These are phyloP conservation scores for Dryas octopetala DNA, from an alignment of 306 rosid species.

Conservation along the genomic window DNA sequence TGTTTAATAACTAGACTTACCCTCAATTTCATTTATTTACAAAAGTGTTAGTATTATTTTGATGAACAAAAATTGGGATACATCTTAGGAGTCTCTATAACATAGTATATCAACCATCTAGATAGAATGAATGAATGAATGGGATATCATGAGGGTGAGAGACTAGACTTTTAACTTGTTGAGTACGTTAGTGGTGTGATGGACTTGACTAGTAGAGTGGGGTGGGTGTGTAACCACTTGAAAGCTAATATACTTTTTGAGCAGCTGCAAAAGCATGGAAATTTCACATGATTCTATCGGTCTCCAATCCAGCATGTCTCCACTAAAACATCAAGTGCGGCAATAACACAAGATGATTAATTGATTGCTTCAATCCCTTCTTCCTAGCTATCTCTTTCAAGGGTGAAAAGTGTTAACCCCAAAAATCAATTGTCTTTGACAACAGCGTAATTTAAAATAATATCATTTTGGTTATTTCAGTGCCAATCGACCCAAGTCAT, in stretches of 20 bases:
- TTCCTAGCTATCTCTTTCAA: not conserved
- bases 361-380: not conserved
- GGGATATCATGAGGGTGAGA: too few relatives aligned
- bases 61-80: too few relatives aligned
- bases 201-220: not conserved
- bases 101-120: too few relatives aligned
- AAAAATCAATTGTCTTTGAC: not conserved
- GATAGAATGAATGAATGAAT: too few relatives aligned
- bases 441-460: not conserved
- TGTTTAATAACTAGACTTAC: too few relatives aligned
- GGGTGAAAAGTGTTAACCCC: not conserved
- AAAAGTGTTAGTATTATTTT: too few relatives aligned
- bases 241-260: not conserved
- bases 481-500: not conserved
- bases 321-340: slow-evolving; percentile 3
- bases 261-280: not conserved
- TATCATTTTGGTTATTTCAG: not conserved
- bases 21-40: too few relatives aligned
- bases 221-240: not conserved
- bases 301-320: not conserved
- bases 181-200: too few relatives aligned
- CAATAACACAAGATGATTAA: not conserved
- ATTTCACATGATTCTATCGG: not conserved
- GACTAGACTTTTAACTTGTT: too few relatives aligned
- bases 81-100: too few relatives aligned